Evolutionary conservation across 2,329 filamentous ascomycete species (phyloP), one percentile per base, ranked within the genome.

Genomic region (Aspergillus quadricinctus): DNA sequence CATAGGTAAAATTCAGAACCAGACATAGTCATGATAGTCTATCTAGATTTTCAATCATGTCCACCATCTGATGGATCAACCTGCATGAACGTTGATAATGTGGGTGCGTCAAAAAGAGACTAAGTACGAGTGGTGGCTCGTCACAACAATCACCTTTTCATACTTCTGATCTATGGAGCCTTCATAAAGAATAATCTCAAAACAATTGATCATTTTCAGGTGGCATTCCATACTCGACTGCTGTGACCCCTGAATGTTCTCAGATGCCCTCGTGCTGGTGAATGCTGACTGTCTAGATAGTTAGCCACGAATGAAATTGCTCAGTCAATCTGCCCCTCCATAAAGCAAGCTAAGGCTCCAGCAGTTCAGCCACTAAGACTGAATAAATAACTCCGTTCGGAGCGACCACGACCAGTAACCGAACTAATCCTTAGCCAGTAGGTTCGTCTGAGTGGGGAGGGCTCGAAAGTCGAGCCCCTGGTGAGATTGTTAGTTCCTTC

Each of bases 401-500:
- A 21, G 10, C 10, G 19, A 45, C 19, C 41, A 23, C 41, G 10
- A 23, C 41, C 41, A 50, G 46, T 45, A 58, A 52, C 29, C 48
- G 37, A 59, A 52, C 48, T 57, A 61, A 61, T 50, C 45, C 50
- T 31, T 41, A 54, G 56, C 50, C 56, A 61, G 49, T 29, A 58
- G 48, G 43, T 46, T 46, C 52, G 40, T 45, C 54, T 49, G 50
- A 52, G 50, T 53, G 59, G 48, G 48, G 41, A 53, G 53, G 25
- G 19, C 28, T 35, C n/a, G 49, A 52, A 56, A 55, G 57, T 54
- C 59, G 53, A 60, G 53, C 54, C 54, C 48, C 49, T 50, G 28
- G n/a, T 19, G 27, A 49, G 50, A 49, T 48, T 23, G 23, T 41
- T 41, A 11, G 6, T 11, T 4, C 37, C 37, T n/a, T 27, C 25